phyloP scores from a whole-genome alignment of 805 yeast species.

The Grigorovia jiainica region DNA sequence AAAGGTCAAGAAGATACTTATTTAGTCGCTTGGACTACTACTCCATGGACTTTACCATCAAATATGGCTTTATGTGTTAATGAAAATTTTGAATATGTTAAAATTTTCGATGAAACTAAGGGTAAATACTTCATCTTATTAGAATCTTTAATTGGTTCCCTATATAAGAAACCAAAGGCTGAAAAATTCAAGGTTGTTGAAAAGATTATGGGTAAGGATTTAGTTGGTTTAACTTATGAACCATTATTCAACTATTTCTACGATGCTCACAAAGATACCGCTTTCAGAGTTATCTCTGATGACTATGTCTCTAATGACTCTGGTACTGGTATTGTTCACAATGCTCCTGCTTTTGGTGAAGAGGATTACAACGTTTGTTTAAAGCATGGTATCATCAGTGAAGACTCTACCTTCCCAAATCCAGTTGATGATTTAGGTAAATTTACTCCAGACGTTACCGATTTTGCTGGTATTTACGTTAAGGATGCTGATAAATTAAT shows the following conservation, averaged over 20 bases:
- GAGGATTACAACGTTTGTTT: constrained; percentile 85
- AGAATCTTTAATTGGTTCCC: constrained; percentile 70
- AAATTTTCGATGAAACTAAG: constrained; percentile 82
- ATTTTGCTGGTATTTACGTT: constrained; percentile 76
- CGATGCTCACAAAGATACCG: constrained; percentile 65
- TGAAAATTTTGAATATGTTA: constrained; percentile 84
- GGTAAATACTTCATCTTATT: constrained; percentile 73
- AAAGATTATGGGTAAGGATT: constrained; percentile 66
- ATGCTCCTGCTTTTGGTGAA: constrained; percentile 98
- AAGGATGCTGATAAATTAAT: constrained; percentile 92
- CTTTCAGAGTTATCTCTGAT: constrained; percentile 73
- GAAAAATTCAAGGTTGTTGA: constrained; percentile 82
- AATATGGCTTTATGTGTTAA: constrained; percentile 87
- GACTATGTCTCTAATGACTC: constrained; percentile 85
- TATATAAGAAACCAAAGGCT: constrained; percentile 90
- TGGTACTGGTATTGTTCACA: constrained; percentile 99
- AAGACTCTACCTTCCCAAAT: constrained; percentile 69
- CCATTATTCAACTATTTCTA: constrained; percentile 80
- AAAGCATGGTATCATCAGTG: constrained; percentile 63
- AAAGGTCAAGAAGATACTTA: constrained; percentile 71
- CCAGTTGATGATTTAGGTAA: constrained; percentile 92
- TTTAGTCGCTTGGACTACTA: constrained; percentile 97
- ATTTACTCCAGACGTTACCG: constrained; percentile 66
- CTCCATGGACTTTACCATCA: constrained; percentile 98
- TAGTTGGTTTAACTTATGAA: constrained; percentile 68